phyloP scores from a whole-genome alignment of 2,329 filamentous ascomycete genomes.

The Trichoderma breve region DNA sequence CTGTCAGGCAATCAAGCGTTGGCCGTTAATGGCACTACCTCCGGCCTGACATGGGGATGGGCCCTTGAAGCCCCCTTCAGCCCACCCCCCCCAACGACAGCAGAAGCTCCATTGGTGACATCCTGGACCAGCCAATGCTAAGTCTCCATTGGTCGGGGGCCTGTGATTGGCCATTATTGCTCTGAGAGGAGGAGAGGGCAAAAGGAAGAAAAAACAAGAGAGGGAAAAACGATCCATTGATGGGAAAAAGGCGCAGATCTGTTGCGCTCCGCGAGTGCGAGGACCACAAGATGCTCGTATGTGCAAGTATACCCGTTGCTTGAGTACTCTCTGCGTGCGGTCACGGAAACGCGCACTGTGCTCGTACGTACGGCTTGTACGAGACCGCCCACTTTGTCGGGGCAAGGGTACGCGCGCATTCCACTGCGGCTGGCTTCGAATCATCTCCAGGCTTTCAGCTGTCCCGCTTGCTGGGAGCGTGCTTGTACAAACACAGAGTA shows the following conservation, averaged over 20 bases:
- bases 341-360: background rate
- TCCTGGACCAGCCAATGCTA: constrained; percentile 27
- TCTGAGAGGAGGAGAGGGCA: background rate
- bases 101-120: constrained; percentile 26
- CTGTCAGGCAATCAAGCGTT: constrained; percentile 16
- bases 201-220: constrained; percentile 23
- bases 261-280: constrained; percentile 1
- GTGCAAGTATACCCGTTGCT: background rate
- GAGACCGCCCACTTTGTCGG: background rate
- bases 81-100: constrained; percentile 13
- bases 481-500: constrained; percentile 11
- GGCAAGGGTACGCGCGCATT: background rate
- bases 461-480: constrained; percentile 7
- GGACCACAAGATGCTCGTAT: background rate
- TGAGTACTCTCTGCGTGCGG: background rate
- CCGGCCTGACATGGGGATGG: constrained; percentile 20
- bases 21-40: constrained; percentile 21
- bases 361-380: background rate
- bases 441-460: constrained; percentile 21
- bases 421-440: constrained; percentile 18
- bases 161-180: constrained; percentile 28
- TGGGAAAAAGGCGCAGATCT: constrained; percentile 32
- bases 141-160: constrained; percentile 26
- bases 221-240: background rate
- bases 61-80: background rate